Conservation (phyloP, 306 rosid genomes). For the Prunus padus region DNA sequence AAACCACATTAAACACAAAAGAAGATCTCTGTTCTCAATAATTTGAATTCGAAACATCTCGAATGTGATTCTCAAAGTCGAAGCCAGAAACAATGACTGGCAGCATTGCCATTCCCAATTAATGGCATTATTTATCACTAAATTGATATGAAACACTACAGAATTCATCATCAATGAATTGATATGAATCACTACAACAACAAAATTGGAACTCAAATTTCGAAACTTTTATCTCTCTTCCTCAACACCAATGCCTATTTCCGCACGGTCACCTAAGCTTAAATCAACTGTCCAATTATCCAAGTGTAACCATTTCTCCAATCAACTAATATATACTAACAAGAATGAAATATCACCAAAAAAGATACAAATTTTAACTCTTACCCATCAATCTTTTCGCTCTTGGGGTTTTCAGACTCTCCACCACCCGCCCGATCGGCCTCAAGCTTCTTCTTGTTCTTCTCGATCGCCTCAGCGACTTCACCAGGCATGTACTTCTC, state of each 20-base stretch:
- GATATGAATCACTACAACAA: slow-evolving; percentile 22
- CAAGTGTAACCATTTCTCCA: slow-evolving; percentile 8
- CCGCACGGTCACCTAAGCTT: slow-evolving; percentile 7
- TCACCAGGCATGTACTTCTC: slow-evolving; percentile 94
- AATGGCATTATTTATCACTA: slow-evolving; percentile 29
- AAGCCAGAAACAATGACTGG: background rate
- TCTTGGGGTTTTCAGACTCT: slow-evolving; percentile 23
- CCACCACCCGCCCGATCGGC: slow-evolving; percentile 23
- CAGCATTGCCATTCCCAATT: slow-evolving; percentile 19
- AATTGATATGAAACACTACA: background rate
- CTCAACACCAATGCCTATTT: slow-evolving; percentile 8
- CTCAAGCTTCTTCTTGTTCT: slow-evolving; percentile 71
- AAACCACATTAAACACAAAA: background rate
- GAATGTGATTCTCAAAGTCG: background rate
- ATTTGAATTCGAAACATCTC: background rate
- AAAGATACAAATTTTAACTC: slow-evolving; percentile 10
- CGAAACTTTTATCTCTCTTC: background rate
- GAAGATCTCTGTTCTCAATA: background rate
- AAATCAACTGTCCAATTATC: slow-evolving; percentile 12
- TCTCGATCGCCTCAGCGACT: slow-evolving; percentile 83
- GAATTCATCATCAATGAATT: slow-evolving; percentile 1
- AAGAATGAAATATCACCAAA: background rate
- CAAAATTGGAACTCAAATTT: slow-evolving; percentile 20
- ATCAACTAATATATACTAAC: slow-evolving; percentile 15
- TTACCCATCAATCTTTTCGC: slow-evolving; percentile 42